Conservation (phyloP, 352 stramenopile species). For the Pythium phragmitis region DNA sequence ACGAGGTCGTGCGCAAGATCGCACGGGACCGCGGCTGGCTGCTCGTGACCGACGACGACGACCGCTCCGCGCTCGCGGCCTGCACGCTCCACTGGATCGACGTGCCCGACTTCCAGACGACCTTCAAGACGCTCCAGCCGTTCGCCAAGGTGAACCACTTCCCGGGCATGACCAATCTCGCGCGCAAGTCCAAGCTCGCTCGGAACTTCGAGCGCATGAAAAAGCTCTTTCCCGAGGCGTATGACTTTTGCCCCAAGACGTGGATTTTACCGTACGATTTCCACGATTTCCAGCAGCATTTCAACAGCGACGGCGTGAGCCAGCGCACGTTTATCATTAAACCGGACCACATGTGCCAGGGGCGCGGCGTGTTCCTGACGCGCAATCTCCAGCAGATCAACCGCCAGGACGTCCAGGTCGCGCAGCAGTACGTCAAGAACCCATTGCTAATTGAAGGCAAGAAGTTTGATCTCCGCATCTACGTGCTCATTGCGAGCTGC, state of each 20-base stretch:
- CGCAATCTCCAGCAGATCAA: slow-evolving; percentile 89
- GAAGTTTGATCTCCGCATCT: slow-evolving; percentile 94
- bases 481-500: slow-evolving; percentile 88
- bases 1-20: slow-evolving; percentile 84
- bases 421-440: slow-evolving; percentile 82
- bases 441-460: slow-evolving; percentile 82
- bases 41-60: slow-evolving; percentile 69
- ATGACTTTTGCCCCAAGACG: slow-evolving; percentile 93
- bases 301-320: slow-evolving; percentile 86
- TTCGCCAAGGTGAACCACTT: slow-evolving; percentile 97
- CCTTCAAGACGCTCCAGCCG: slow-evolving; percentile 86
- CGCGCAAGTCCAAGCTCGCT: slow-evolving; percentile 93
- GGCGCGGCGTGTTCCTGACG: slow-evolving; percentile 95
- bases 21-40: slow-evolving; percentile 73
- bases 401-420: slow-evolving; percentile 80
- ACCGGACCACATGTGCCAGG: slow-evolving; percentile 86
- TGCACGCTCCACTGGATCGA: slow-evolving; percentile 97
- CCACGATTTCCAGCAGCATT: slow-evolving; percentile 91
- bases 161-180: slow-evolving; percentile 93
- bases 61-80: slow-evolving; percentile 52
- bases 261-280: slow-evolving; percentile 96
- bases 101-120: slow-evolving; percentile 87
- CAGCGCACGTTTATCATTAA: slow-evolving; percentile 96
- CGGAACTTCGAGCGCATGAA: slow-evolving; percentile 96
- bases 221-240: slow-evolving; percentile 92